Percentiles rank a stretch among this genome's conserved stretches.
phyloP scores from a whole-genome alignment of 495 filamentous ascomycete species.

The Tuber brumale region DNA sequence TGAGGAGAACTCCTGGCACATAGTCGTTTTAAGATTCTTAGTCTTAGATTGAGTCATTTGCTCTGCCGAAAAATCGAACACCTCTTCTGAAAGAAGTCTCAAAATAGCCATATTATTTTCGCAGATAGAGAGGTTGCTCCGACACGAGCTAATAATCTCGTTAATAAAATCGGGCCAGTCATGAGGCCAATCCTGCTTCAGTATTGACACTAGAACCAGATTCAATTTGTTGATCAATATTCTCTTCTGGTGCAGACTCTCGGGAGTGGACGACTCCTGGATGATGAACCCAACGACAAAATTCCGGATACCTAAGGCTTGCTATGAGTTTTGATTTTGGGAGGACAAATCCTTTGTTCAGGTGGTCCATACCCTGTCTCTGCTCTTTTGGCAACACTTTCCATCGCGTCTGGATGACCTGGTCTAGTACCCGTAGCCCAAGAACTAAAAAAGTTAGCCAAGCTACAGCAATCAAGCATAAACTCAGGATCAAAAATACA shows the following conservation, averaged over 20 bases:
- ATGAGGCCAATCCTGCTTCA: conserved; percentile 99
- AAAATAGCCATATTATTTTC: conserved; percentile 99
- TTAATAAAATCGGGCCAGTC: conserved; percentile 99
- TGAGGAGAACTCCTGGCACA: conserved; percentile 94
- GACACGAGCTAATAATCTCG: conserved; percentile 94
- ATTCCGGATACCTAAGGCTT: conserved; percentile 76
- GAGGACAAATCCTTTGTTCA: conserved; percentile 3
- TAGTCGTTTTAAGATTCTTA: conserved; percentile 89
- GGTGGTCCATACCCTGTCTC: conserved; percentile 64
- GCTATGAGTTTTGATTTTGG: conserved; percentile 33
- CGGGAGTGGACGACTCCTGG: conserved; percentile 79
- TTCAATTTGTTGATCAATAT: conserved; percentile 96
- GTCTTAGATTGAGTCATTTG: conserved; percentile 97
- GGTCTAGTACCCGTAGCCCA: conserved; percentile 91
- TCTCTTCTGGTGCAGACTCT: conserved; percentile 69
- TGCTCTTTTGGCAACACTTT: conserved; percentile 93
- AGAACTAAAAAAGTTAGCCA: conserved; percentile 61
- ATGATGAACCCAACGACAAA: conserved; percentile 98
- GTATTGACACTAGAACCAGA: conserved; percentile 87
- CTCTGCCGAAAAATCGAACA: conserved; percentile 97
- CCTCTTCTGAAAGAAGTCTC: conserved; percentile 89
- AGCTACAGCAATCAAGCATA: conserved; percentile 1
- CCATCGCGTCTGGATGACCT: conserved; percentile 98
- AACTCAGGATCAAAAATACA: conserved; percentile 52
- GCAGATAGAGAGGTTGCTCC: conserved; percentile 89